These are phyloP conservation scores for Eucalyptus rudis DNA, from an alignment of 345 rosid species.

Conservation along the genomic window DNA sequence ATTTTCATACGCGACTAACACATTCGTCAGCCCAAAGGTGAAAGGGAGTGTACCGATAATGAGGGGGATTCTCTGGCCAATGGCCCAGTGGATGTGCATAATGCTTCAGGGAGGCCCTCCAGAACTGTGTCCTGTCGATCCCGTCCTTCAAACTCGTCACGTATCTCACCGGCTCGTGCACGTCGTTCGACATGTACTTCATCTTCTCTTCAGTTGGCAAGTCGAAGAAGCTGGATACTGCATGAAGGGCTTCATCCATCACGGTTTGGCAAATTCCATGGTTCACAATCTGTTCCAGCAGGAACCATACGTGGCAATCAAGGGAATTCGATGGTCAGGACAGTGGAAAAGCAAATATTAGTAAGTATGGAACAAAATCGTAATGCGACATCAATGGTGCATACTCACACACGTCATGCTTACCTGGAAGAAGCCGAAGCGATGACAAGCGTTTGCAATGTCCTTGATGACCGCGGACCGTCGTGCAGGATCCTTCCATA, in stretches of 20 bases:
- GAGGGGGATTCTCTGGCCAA: slow-evolving; percentile 55
- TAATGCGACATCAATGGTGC: neutral
- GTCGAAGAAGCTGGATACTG: slow-evolving; percentile 28
- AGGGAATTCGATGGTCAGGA: neutral
- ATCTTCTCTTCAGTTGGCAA: slow-evolving; percentile 29
- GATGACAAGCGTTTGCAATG: slow-evolving; percentile 24
- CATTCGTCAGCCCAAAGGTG: neutral
- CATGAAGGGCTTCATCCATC: slow-evolving; percentile 29
- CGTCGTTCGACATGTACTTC: slow-evolving; percentile 38
- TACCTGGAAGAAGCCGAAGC: slow-evolving; percentile 48
- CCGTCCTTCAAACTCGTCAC: slow-evolving; percentile 49
- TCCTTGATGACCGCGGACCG: slow-evolving; percentile 22
- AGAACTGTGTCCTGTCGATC: slow-evolving; percentile 28
- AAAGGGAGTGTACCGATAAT: slow-evolving; percentile 16
- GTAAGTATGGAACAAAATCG: neutral
- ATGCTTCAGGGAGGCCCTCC: slow-evolving; percentile 64
- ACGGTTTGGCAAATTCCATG: slow-evolving; percentile 37
- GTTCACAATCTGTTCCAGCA: slow-evolving; percentile 25
- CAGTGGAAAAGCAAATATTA: neutral
- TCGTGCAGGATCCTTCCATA: slow-evolving; percentile 4
- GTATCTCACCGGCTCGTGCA: slow-evolving; percentile 44
- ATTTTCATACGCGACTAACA: neutral
- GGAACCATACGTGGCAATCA: neutral
- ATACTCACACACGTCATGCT: neutral
- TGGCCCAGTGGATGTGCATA: slow-evolving; percentile 48